Conservation (phyloP, 164 flowering plant species). For the Santalum album region DNA sequence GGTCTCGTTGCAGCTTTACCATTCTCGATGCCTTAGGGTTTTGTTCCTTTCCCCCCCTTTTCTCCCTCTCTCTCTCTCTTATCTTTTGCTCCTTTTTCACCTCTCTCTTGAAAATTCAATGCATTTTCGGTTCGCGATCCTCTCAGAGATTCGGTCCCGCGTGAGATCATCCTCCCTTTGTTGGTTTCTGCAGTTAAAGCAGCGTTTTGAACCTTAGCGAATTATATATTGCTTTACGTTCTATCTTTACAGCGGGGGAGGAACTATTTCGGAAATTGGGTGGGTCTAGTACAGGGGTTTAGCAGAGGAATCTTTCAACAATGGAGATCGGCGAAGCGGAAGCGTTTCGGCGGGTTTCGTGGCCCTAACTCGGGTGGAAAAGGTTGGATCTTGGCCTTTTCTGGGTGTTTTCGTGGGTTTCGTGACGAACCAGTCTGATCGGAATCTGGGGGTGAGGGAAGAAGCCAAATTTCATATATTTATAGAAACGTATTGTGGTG, state of each 20-base stretch:
- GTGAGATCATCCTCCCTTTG: neutral
- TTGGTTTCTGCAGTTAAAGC: neutral
- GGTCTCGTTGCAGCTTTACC: neutral
- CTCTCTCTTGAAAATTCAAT: neutral
- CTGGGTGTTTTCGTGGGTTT: no score
- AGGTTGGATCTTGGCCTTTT: neutral
- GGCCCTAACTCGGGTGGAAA: neutral
- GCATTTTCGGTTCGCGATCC: neutral
- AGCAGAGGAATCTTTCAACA: neutral
- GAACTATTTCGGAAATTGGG: slow-evolving; percentile 19
- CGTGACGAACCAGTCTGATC: no score
- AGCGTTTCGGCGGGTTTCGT: neutral
- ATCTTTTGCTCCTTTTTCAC: no score
- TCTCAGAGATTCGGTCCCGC: neutral
- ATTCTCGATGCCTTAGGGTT: neutral
- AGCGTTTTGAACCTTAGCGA: no score
- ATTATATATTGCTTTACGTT: neutral
- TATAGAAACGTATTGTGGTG: neutral
- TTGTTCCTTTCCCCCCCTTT: neutral
- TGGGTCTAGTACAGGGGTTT: neutral
- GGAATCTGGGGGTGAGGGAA: no score
- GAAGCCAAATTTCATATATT: no score
- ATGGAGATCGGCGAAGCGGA: neutral
- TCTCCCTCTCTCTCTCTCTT: no score
- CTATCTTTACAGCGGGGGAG: neutral